A percentile compares a stretch with the other conserved stretches of the same genome.
Evolutionary conservation across 768 basidiomycete species (phyloP).

Genomic region (Kwoniella sp.): DNA sequence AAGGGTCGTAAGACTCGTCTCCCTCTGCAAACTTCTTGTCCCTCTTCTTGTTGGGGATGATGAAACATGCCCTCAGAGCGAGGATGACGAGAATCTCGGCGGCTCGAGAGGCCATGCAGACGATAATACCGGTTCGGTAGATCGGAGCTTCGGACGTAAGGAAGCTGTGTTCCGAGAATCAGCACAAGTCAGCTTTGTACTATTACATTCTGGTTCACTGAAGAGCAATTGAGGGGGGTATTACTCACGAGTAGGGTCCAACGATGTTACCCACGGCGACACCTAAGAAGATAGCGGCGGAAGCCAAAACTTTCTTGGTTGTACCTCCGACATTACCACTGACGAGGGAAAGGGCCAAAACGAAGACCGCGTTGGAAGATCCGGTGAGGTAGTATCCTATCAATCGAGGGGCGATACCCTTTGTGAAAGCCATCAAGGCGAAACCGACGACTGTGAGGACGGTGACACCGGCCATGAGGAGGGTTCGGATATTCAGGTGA

Average conservation of each 20-base stretch:
- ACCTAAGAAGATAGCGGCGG: constrained; percentile 46
- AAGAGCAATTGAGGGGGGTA: too few species aligned
- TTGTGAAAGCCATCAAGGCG: constrained; percentile 40
- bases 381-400: constrained; percentile 50
- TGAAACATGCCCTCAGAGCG: constrained; percentile 36
- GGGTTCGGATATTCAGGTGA: constrained; percentile 38
- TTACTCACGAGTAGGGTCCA: constrained; percentile 34
- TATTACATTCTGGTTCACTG: background rate
- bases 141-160: constrained; percentile 33
- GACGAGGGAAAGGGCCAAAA: constrained; percentile 43
- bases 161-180: too few species aligned
- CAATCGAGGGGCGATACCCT: constrained; percentile 35
- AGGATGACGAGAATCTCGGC: constrained; percentile 46
- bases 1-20: constrained; percentile 37
- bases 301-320: constrained; percentile 49
- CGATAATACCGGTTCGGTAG: constrained; percentile 45
- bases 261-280: constrained; percentile 47
- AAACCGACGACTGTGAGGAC: constrained; percentile 39
- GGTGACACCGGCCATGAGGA: constrained; percentile 41
- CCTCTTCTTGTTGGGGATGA: constrained; percentile 37
- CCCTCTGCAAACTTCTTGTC: constrained; percentile 39
- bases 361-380: constrained; percentile 46
- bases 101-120: constrained; percentile 40
- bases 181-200: too few species aligned
- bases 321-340: constrained; percentile 47